Evolutionary conservation across 768 basidiomycete species (phyloP), one percentile per base, ranked within the genome.

Genomic region (Daedaleopsis sinensis): DNA sequence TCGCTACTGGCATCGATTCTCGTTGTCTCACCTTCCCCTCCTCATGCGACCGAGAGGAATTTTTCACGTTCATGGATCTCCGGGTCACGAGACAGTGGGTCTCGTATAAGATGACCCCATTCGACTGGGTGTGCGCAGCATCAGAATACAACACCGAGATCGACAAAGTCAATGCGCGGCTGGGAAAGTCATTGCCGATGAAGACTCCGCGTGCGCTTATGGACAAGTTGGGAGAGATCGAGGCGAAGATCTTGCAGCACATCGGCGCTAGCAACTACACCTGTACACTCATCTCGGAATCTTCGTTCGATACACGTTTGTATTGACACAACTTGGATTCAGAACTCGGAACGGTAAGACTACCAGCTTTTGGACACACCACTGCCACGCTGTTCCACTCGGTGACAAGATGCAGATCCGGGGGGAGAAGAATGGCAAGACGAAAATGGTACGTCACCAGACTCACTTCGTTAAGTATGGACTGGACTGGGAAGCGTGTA

Each of bases 41-140:
- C 2, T 55, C 63, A 43, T 19, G 37, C 2, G 24, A 21, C 19
- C 36, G n/a, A 8, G 15, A 52, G 19, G 62, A 63, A 32, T 67
- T 57, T 48, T 65, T 53, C 47, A 13, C 63, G 6, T 67, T 67
- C 49, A 67, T 63, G 61, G 35, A 60, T 35, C 16, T 67, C 9
- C 64, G 67, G 1, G 48, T 10, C 5, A 53, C 59, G 42, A 37
- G 42, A 11, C 4, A 59, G 36, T 68, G 67, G 67, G 59, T 59
- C 5, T 65, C 67, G 9, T 65, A 57, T 50, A 32, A 19, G 19
- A 65, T 68, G 64, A 59, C 60, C 9, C 51, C 66, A 6, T 18
- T n/a, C 7, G 36, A 46, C 7, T 64, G 60, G 60, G 61, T 61
- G 43, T 12, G 9, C 8, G 63, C 54, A 5, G 58, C 63, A 1